Base-by-base conservation (phyloP, 2,329 filamentous ascomycete genomes). In the Alternaria sp. region DNA sequence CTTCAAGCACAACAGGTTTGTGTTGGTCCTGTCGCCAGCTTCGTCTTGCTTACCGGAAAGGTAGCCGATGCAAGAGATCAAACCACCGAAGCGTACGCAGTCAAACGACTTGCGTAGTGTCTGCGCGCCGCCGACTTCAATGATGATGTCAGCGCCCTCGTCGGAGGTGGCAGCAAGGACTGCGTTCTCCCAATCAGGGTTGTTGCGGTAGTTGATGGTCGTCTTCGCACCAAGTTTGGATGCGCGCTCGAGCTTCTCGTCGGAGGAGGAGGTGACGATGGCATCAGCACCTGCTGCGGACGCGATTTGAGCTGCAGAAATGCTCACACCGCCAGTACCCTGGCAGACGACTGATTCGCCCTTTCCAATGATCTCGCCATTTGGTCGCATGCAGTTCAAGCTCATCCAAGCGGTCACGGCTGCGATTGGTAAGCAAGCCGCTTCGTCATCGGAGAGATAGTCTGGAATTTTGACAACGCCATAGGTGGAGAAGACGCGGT, bases 331-430 rank as follows among this genome's bases (percentile, higher is more conserved):
- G 0, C 80, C 80, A 5, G 80, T 82, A 5, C 80, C 81, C 59
- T 82, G 80, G 51, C 80, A 72, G 9, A 82, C 70, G 3, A 82
- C 73, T 59, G 65, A 78, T 64, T 70, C 75, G 43, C 63, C 75
- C 49, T 56, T 57, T 30, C 84, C 84, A 2, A 83, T 82, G 20
- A 82, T 81, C 53, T 85, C 77, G 0, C 85, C 86, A 0, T 86
- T 69, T 0, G 86, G 85, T 27, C 85, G 80, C 79, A 87, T 85
- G 46, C 85, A 84, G 74, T 90, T 89, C 67, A 91, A 80, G 9
- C 85, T 81, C 85, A 87, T 89, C 87, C 86, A 90, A 0, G 88
- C 88, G 2, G 89, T 90, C 30, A 90, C 81, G 1, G 82, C 83
- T 0, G 88, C 87, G 62, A 90, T 86, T 8, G 88, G 87, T 6